Evolutionary conservation across 1,284 basidiomycete species (phyloP), one percentile per base, ranked within the genome.

Genomic region (Marasmius sp.): DNA sequence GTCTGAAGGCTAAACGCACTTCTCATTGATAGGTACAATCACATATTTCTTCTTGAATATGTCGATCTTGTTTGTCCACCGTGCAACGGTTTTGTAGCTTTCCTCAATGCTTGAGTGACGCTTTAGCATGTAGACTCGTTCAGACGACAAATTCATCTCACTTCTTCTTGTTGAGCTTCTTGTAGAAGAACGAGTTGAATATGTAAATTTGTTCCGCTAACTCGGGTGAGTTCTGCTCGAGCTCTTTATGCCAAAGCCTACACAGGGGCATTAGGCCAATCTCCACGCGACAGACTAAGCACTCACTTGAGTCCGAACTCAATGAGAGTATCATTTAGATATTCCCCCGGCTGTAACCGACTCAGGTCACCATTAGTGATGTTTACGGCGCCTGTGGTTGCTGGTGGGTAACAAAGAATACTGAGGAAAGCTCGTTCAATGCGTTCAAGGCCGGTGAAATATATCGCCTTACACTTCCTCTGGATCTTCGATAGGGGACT

Each of bases 171-270:
- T 88, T 89, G n/a, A 99, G 77, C 71, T 96, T 95, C 76, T 95
- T 93, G 79, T 95, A 98, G 76, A 99, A 98, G 79, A 98, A 99
- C 0, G 96, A 95, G 72, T 90, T 98, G 81, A 99, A 98, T 6
- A 99, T 83, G 71, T 98, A 88, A 1, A 97, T 84, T 67, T 93
- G 82, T 6, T 89, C 83, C 2, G 86, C 91, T 11, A 93, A 75
- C 11, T 79, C 79, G 0, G 89, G 87, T 62, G 90, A 71, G 34
- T 69, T 73, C 34, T 71, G 74, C 61, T 85, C 81, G 22, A 93
- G 72, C 12, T 84, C 79, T 58, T 79, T 80, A 11, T 91, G 76
- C 84, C 90, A 92, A 20, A 88, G 77, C 71, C 94, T 95, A 61
- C 58, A 10, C 41, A 48, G 54, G 48, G 38, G 48, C 67, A 39